Base-by-base conservation (phyloP, 345 rosid genomes). In the Brassica juncea region DNA sequence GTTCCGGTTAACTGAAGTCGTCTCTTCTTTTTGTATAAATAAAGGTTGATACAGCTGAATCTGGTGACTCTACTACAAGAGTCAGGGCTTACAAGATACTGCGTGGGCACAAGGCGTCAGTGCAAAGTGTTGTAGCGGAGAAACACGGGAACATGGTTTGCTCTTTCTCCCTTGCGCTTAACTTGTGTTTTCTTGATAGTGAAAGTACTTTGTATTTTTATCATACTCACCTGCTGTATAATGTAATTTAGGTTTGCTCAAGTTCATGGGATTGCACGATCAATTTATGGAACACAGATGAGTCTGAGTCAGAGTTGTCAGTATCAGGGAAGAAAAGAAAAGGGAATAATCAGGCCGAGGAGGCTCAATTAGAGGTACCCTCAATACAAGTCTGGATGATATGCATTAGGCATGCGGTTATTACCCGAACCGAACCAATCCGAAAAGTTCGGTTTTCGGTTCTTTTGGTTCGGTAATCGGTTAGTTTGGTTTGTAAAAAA, bases 241-340 rank as follows among this genome's bases (percentile, higher is more conserved):
- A 74, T 74, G 67, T 55, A 27, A 65, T 57, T 52, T 81, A 94
- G 98, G 63, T 94, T 74, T 92, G 98, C 84, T 92, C 98, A 5
- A 89, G 99, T 81, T 93, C 99, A 31, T 93, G 98, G 97, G 99
- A 95, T 87, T 89, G 88, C 76, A 87, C 88, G 0, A 87, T 96
- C 76, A 90, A 92, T 77, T 79, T 96, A 68, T 96, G 99, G 99
- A 60, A 70, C 85, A 85, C 93, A 28, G 80, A 82, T 84, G 83
- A 85, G 34, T 75, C 91, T 47, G 85, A 71, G 60, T 75, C 80
- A 10, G 89, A 83, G 60, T 84, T 86, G 65, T 74, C 75, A 54
- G 92, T 91, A 72, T 74, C 97, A 54, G 66, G 87, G 66, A 96
- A 96, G 89, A 96, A 86, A 88, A 88, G 98, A 82, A 96, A 87